Base-by-base conservation (phyloP, 495 filamentous ascomycete genomes). In the Daldinia caldariorum region DNA sequence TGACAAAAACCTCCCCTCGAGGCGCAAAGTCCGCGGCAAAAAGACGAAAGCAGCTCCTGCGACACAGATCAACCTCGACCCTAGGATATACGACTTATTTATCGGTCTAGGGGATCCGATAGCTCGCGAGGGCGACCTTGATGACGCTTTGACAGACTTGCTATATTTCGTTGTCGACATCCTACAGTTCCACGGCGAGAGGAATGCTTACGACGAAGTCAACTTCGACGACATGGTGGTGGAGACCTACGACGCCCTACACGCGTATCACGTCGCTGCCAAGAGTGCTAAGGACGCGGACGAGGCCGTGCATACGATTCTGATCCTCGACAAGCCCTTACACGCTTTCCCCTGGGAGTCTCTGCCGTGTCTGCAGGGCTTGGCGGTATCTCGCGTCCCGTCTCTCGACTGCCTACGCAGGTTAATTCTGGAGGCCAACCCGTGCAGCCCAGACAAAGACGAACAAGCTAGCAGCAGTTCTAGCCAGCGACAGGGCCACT, bases 81-180 rank as follows among this genome's bases (percentile, higher is more conserved):
- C 87, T 31, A 85, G 92, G 50, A 89, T 98, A 12, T 77, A 97
- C 61, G 93, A 96, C 67, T 80, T 99, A 14, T 98, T 98, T 68
- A 86, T 96, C 64, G 93, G 92, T 0, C 83, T 98, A 8, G 92
- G 93, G 12, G 87, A 92, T 73, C 86, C 93, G 3, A 86, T 83
- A 0, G 81, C 83, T 4, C 85, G 88, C 0, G 87, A 87, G 4
- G 73, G 77, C 54, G 94, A 97, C 63, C 83, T 94, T 2, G 93
- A 97, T 58, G 95, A 98, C 69, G 87, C 89, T 0, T 76, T 99
- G 45, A 92, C 89, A 70, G 95, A 99, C 76, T 80, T 99, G 53
- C 85, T 99, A 0, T 97, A 97, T 78, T 98, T 97, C 73, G 92
- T 98, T 8, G 89, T 98, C 4, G 95, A 99, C 76, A 94, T 98